Evolutionary conservation across 2,329 filamentous ascomycete genomes (phyloP).

Genomic region (Ramularia collo-cygni): DNA sequence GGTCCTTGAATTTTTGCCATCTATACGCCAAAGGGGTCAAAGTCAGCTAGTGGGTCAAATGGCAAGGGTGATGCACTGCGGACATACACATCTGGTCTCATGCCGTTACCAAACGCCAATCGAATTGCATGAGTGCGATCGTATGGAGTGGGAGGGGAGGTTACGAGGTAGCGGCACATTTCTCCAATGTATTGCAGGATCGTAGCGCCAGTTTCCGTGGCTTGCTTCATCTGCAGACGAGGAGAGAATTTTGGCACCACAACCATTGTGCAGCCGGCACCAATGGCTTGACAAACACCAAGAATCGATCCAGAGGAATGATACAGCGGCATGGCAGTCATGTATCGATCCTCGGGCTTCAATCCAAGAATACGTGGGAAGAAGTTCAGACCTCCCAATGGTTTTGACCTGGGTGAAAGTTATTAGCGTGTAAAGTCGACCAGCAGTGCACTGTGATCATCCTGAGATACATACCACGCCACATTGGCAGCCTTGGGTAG

Average conservation of each 20-base stretch:
- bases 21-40: constrained; percentile 36
- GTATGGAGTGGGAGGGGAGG: constrained; percentile 56
- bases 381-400: constrained; percentile 6
- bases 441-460: too few relatives aligned
- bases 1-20: constrained; percentile 75
- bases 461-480: constrained; percentile 25
- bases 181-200: constrained; percentile 84
- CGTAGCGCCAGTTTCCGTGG: constrained; percentile 63
- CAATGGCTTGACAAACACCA: constrained; percentile 52
- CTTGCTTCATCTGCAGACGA: constrained; percentile 68
- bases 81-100: constrained; percentile 60
- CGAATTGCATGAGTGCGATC: constrained; percentile 69
- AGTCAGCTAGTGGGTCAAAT: background rate
- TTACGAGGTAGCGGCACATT: constrained; percentile 73
- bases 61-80: too few relatives aligned
- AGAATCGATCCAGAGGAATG: constrained; percentile 72
- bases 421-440: too few relatives aligned
- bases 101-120: constrained; percentile 73
- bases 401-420: too few relatives aligned
- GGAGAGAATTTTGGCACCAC: constrained; percentile 74
- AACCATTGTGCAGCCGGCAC: constrained; percentile 57
- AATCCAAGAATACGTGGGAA: constrained; percentile 49
- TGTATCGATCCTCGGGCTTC: constrained; percentile 69
- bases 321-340: constrained; percentile 83
- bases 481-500: constrained; percentile 57